A percentile compares a stretch with the other conserved stretches of the same genome.
Evolutionary conservation across 257 asterid species (phyloP).

Genomic region (Solanum pimpinellifolium): DNA sequence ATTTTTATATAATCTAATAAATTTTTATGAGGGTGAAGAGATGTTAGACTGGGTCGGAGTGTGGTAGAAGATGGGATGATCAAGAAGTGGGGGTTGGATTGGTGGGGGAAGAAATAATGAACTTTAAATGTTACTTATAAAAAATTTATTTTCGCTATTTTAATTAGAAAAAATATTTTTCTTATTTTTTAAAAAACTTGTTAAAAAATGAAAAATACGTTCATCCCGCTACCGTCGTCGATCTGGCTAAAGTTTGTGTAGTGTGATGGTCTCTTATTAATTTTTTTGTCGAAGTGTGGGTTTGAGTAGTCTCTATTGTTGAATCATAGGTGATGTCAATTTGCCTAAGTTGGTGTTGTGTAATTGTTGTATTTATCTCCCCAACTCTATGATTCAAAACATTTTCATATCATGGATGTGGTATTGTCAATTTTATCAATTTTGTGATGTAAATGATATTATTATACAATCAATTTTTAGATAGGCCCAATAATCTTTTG

Average conservation of each 20-base stretch:
- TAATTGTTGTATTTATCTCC: background rate
- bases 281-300: background rate
- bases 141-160: no score
- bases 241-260: no score
- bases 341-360: background rate
- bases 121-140: background rate
- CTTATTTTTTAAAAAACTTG: no score
- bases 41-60: background rate
- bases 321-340: background rate
- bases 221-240: rapidly evolving
- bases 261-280: background rate
- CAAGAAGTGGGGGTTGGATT: background rate
- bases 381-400: background rate
- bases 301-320: background rate
- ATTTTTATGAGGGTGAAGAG: background rate
- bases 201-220: no score
- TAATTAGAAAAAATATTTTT: no score
- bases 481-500: background rate
- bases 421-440: background rate
- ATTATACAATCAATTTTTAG: background rate
- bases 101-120: no score
- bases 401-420: background rate
- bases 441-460: background rate
- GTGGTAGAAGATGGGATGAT: background rate
- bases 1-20: no score